Percentiles rank a stretch among this genome's conserved stretches.
Evolutionary conservation across 2,329 filamentous ascomycete genomes (phyloP).

Genomic region (Alternaria longipes): DNA sequence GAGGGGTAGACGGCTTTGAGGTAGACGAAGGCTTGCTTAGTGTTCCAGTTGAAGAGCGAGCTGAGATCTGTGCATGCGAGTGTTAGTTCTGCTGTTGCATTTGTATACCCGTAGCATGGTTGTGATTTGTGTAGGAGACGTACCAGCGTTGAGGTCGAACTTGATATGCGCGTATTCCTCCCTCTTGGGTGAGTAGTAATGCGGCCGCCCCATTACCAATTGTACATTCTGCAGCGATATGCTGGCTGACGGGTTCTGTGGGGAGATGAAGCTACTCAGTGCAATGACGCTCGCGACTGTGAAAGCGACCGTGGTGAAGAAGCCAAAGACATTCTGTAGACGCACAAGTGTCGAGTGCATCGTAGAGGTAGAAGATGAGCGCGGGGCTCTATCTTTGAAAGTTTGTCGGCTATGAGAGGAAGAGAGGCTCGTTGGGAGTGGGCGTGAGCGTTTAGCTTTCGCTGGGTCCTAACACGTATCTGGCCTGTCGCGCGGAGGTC

Average conservation of each 20-base stretch:
- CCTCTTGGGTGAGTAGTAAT: conserved; percentile 92
- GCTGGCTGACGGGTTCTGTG: conserved; percentile 72
- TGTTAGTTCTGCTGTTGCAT: conserved; percentile 1
- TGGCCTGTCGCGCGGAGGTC: conserved; percentile 35
- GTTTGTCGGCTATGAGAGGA: conserved; percentile 4
- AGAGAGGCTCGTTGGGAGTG: conserved; percentile 8
- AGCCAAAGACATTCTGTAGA: conserved; percentile 92
- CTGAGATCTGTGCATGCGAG: conserved; percentile 70
- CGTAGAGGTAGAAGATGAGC: conserved; percentile 1
- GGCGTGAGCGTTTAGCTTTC: conserved; percentile 22
- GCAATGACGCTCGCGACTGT: conserved; percentile 82
- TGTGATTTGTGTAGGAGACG: conserved; percentile 3
- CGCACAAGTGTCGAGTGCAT: conserved; percentile 93
- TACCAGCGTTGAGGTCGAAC: conserved; percentile 86
- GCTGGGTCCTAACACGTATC: conserved; percentile 50
- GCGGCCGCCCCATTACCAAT: conserved; percentile 89
- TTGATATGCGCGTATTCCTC: conserved; percentile 96
- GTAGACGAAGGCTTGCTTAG: conserved; percentile 97
- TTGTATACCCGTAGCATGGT: not conserved
- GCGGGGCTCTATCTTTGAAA: not conserved
- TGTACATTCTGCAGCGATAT: conserved; percentile 79
- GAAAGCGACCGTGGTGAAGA: conserved; percentile 95
- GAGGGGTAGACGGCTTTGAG: conserved; percentile 79
- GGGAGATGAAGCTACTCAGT: conserved; percentile 75
- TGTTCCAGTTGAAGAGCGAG: conserved; percentile 98